Conservation (phyloP, 768 basidiomycete genomes). For the Hygrocybe punicea region DNA sequence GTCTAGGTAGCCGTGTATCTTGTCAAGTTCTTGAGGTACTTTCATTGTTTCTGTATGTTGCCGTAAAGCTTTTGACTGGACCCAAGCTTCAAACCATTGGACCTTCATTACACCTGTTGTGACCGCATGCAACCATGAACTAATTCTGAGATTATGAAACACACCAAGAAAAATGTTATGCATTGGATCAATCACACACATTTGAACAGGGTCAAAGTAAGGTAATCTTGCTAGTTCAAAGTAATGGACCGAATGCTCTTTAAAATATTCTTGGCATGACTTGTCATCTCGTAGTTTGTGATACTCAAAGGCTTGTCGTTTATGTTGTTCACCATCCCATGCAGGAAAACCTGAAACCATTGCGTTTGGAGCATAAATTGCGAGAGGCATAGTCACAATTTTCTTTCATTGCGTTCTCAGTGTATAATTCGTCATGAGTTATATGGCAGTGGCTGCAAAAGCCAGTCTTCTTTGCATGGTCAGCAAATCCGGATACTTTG, state of each 20-base stretch:
- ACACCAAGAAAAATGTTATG: constrained; percentile 31
- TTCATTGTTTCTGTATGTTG: too few species aligned
- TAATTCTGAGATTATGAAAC: neutral
- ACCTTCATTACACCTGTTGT: too few species aligned
- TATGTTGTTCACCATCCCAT: neutral
- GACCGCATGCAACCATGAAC: too few species aligned
- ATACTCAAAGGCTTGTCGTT: neutral
- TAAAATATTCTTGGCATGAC: neutral
- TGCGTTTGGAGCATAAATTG: too few species aligned
- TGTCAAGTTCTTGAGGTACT: too few species aligned
- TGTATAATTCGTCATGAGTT: constrained; percentile 15
- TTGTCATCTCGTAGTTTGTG: neutral
- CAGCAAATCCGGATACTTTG: constrained; percentile 28
- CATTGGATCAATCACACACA: constrained; percentile 34
- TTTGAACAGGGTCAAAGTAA: constrained; percentile 28
- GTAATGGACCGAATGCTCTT: neutral
- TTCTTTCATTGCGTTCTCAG: constrained; percentile 14
- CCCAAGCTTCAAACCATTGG: too few species aligned
- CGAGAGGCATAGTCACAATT: neutral
- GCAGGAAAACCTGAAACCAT: neutral
- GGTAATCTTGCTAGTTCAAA: constrained; percentile 24
- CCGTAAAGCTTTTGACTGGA: too few species aligned
- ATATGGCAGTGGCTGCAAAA: constrained; percentile 32
- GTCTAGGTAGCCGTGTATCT: too few species aligned
- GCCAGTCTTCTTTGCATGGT: constrained; percentile 21